Conservation (phyloP, 495 filamentous ascomycete species). For the Peziza echinospora region DNA sequence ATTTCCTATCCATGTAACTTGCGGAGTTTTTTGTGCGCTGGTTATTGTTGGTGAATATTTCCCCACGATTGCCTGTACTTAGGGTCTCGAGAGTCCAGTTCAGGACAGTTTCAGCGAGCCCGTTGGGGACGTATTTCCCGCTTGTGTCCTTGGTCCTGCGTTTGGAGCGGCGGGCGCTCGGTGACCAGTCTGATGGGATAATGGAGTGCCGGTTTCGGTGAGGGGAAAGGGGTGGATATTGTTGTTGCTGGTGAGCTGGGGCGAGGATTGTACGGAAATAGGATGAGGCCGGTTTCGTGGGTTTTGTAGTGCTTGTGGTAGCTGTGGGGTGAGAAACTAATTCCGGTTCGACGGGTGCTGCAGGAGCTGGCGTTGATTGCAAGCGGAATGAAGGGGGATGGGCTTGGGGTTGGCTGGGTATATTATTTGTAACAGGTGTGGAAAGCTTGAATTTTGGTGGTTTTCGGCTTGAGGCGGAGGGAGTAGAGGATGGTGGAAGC, state of each 20-base stretch:
- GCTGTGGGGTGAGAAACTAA: no score
- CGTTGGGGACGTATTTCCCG: background rate
- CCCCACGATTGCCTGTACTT: background rate
- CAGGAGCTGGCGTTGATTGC: no score
- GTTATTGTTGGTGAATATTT: background rate
- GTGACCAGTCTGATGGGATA: background rate
- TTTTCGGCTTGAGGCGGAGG: no score
- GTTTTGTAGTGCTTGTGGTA: background rate
- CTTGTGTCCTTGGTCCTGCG: background rate
- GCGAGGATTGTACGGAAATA: background rate
- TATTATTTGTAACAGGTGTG: no score
- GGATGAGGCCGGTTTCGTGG: background rate
- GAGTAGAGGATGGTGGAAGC: no score
- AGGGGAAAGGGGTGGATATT: no score
- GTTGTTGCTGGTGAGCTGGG: background rate
- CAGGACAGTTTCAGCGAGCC: background rate
- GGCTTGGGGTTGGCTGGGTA: no score
- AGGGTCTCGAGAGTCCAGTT: background rate
- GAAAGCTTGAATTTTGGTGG: no score
- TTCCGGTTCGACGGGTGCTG: no score
- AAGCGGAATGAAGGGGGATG: no score
- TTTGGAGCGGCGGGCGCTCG: background rate
- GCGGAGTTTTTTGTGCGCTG: background rate
- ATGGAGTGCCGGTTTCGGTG: background rate
- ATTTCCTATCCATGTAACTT: background rate